Percentiles rank a stretch among this genome's conserved stretches.
These are phyloP conservation scores for Aureobasidium sp. DNA, from an alignment of 2,329 filamentous ascomycete genomes.

Conservation along the genomic window DNA sequence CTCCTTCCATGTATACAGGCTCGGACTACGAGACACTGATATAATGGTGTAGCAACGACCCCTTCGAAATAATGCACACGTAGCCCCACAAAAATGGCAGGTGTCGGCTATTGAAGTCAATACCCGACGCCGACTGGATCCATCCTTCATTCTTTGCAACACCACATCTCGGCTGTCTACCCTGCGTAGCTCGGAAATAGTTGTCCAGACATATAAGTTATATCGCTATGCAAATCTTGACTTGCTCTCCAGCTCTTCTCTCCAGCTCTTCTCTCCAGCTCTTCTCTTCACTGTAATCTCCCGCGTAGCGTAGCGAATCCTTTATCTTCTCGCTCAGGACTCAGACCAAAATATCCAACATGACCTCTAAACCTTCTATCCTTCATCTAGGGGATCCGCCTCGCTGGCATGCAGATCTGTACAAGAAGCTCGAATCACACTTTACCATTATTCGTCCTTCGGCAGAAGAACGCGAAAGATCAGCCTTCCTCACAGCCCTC, in stretches of 20 bases:
- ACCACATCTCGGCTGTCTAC: background rate
- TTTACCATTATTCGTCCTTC: slow-evolving; percentile 34
- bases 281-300: too few relatives aligned
- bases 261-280: too few relatives aligned
- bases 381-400: slow-evolving; percentile 39
- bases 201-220: slow-evolving; percentile 1
- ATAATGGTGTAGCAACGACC: too few relatives aligned
- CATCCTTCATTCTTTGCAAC: background rate
- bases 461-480: slow-evolving; percentile 27
- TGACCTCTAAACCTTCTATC: slow-evolving; percentile 29
- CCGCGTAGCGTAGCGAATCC: background rate
- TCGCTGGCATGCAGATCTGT: slow-evolving; percentile 38
- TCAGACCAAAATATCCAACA: background rate
- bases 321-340: background rate
- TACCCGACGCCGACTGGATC: background rate
- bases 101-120: slow-evolving; percentile 4
- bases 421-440: slow-evolving; percentile 27
- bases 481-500: slow-evolving; percentile 33
- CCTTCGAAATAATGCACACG: background rate
- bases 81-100: background rate
- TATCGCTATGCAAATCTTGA: too few relatives aligned
- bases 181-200: background rate
- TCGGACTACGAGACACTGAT: too few relatives aligned
- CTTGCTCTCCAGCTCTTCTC: too few relatives aligned
- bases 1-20: too few relatives aligned